These are phyloP conservation scores for Podospora didyma DNA, from an alignment of 495 filamentous ascomycete species.

Conservation along the genomic window DNA sequence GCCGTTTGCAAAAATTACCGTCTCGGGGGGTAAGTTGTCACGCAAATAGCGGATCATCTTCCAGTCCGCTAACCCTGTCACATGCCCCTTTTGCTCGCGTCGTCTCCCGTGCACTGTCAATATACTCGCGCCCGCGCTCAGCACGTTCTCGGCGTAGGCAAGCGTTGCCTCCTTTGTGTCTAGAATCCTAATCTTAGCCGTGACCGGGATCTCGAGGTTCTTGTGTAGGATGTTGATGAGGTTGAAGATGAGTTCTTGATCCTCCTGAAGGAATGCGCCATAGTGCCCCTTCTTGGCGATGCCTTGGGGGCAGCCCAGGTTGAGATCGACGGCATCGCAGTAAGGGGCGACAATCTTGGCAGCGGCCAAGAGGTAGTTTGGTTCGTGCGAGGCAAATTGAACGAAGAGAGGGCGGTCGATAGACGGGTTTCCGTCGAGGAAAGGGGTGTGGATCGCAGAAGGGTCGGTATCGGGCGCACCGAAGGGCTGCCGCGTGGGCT, in stretches of 20 bases:
- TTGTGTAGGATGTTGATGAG: conserved; percentile 75
- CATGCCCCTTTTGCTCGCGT: conserved; percentile 92
- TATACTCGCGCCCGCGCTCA: conserved; percentile 86
- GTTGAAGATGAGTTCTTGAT: conserved; percentile 73
- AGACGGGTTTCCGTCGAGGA: conserved; percentile 80
- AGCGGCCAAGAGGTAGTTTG: conserved; percentile 69
- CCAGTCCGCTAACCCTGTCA: conserved; percentile 95
- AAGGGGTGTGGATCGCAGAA: conserved; percentile 28
- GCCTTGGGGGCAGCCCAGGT: conserved; percentile 96
- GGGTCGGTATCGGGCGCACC: conserved; percentile 8
- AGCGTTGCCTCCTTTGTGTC: conserved; percentile 83
- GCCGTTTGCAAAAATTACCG: conserved; percentile 94
- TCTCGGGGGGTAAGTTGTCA: conserved; percentile 76
- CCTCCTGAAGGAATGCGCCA: conserved; percentile 91
- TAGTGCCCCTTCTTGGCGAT: conserved; percentile 90
- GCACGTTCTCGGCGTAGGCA: conserved; percentile 82
- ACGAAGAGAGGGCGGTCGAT: conserved; percentile 88
- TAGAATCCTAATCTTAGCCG: conserved; percentile 89
- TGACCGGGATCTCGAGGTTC: conserved; percentile 74
- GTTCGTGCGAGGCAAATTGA: conserved; percentile 93
- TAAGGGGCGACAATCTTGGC: conserved; percentile 72
- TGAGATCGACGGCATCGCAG: conserved; percentile 94
- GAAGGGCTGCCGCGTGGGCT: conserved; percentile 46
- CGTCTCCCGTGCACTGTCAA: conserved; percentile 86
- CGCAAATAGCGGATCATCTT: conserved; percentile 73